Evolutionary conservation across 2,329 filamentous ascomycete genomes (phyloP), one percentile per base, ranked within the genome.

Genomic region (Hymenoscyphus repandus): DNA sequence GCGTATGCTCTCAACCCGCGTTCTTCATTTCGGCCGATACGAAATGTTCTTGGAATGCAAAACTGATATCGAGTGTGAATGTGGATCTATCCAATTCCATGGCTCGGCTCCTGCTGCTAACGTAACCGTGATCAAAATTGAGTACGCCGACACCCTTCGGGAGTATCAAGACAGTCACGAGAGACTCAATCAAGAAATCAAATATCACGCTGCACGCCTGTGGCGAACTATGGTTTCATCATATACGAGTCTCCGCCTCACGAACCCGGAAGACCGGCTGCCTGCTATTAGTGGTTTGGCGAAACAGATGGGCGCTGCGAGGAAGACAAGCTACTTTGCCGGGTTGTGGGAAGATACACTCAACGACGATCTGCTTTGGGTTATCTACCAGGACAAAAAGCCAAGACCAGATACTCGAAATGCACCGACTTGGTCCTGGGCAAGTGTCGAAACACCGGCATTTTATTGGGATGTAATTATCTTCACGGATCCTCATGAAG

Each of bases 21-120:
- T 40, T 5, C 22, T 56, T 2, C 49, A 56, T 22, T 54, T 54
- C 30, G 27, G 36, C 20, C 9, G 30, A 6, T 36, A 30, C 10
- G 40, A 55, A 10, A 7, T 52, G 34, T 20, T 55, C 15, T 52
- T 45, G 45, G 49, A 52, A 32, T 55, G 52, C 31, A 27, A 27
- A 27, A 42, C 46, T 7, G 38, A 11, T 6, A 30, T 42, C 9
- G 27, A 33, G 11, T 30, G 32, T 36, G 46, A 49, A 36, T 36
- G 30, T 31, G 18, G 27, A 9, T 38, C 17, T 2, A 47, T 47
- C 20, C 33, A 22, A 13, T 38, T 38, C 10, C 30, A 37, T 33
- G 22, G 6, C 27, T 22, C 38, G 4, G 11, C 15, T 42, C 17
- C 17, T 17, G 17, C 15, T 5, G 22, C 15, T 30, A n/a, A 6